Evolutionary conservation across 129 eudicot genomes (phyloP).

Genomic region (Helianthus tuberosus): DNA sequence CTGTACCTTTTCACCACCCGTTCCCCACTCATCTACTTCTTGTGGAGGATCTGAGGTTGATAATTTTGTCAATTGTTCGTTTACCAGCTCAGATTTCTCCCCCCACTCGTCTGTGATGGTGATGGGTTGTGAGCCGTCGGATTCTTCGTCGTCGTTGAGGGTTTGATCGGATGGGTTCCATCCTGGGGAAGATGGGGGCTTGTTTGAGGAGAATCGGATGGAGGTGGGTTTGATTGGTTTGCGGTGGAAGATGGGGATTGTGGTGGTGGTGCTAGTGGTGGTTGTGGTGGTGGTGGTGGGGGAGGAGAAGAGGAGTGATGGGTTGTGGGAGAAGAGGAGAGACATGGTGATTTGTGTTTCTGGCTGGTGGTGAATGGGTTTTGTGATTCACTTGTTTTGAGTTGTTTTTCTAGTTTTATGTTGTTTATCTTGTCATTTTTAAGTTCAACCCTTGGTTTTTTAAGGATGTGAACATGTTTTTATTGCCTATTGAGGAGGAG

Average conservation of each 20-base stretch:
- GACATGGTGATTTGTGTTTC: conserved; percentile 37
- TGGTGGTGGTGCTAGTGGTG: background rate
- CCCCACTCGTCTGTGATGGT: conserved; percentile 81
- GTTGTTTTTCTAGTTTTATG: no score
- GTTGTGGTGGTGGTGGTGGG: conserved; percentile 7
- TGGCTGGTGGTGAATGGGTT: conserved; percentile 10
- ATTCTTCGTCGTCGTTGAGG: conserved; percentile 47
- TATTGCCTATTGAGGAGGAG: no score
- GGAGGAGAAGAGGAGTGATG: conserved; percentile 30
- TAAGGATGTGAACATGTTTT: background rate
- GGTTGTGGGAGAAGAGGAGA: conserved; percentile 41
- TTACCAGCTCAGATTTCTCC: conserved; percentile 73
- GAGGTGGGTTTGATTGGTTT: conserved; percentile 15
- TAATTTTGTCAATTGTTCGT: conserved; percentile 51
- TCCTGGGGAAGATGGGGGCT: conserved; percentile 35
- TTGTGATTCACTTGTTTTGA: background rate
- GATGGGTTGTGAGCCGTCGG: conserved; percentile 31
- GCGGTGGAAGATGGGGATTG: conserved; percentile 18
- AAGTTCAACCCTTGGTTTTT: background rate
- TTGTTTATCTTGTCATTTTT: background rate
- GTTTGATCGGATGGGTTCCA: conserved; percentile 46
- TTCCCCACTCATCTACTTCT: conserved; percentile 85
- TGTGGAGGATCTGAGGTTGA: conserved; percentile 69
- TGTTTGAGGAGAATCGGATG: conserved; percentile 33
- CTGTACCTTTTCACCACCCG: background rate